A percentile compares a stretch with the other conserved stretches of the same genome.
Conservation (phyloP, 257 asterid species). For the Jasminum sambac region DNA sequence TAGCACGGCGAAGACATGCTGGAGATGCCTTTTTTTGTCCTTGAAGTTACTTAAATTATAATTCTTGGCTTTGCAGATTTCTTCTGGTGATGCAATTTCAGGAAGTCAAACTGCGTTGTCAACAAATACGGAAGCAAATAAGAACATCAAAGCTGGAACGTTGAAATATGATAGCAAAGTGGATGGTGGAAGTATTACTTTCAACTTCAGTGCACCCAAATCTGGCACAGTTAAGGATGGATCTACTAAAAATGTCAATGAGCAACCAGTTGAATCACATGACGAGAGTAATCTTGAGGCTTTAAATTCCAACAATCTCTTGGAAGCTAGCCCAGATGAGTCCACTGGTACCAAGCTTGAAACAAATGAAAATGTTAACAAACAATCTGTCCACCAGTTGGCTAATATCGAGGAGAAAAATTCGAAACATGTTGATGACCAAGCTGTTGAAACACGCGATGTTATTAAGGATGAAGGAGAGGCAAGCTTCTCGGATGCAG, state of each 20-base stretch:
- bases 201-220: constrained; percentile 43
- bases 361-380: constrained; percentile 20
- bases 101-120: constrained; percentile 27
- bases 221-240: constrained; percentile 16
- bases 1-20: not conserved
- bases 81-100: constrained; percentile 34
- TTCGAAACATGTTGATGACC: constrained; percentile 13
- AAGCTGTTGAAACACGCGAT: constrained; percentile 22
- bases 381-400: constrained; percentile 18
- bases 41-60: constrained; percentile 23
- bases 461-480: constrained; percentile 46
- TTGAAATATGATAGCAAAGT: constrained; percentile 42
- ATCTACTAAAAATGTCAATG: constrained; percentile 22
- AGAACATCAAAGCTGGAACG: constrained; percentile 32
- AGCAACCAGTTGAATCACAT: constrained; percentile 20
- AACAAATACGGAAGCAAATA: constrained; percentile 35
- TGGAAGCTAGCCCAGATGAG: constrained; percentile 22
- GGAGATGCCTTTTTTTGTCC: constrained; percentile 8
- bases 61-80: constrained; percentile 35
- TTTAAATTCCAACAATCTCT: constrained; percentile 17
- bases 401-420: constrained; percentile 19
- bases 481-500: constrained; percentile 67
- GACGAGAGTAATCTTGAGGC: constrained; percentile 8
- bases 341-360: constrained; percentile 20
- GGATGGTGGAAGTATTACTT: constrained; percentile 47